Evolutionary conservation across 148 eudicot species (phyloP).

Genomic region (Euryodendron excelsum): DNA sequence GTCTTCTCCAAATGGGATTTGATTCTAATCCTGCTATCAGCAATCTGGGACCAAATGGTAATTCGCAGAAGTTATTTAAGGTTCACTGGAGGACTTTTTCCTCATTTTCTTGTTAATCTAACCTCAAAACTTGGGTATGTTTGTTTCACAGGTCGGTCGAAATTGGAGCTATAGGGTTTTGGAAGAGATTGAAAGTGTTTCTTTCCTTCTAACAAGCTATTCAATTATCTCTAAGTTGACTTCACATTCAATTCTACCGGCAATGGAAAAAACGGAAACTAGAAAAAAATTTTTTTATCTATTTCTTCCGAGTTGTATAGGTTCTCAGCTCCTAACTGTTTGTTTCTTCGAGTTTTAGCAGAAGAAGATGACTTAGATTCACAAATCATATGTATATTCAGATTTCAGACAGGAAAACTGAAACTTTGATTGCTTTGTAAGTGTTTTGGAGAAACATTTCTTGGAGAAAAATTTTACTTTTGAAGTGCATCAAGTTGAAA

Average conservation of each 20-base stretch:
- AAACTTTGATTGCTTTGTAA: constrained; percentile 14
- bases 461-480: neutral
- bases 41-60: constrained; percentile 79
- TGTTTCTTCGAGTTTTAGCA: constrained; percentile 84
- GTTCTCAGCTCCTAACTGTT: constrained; percentile 57
- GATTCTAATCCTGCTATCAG: constrained; percentile 50
- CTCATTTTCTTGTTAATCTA: neutral
- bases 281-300: no score
- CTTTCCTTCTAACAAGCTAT: constrained; percentile 22
- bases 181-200: constrained; percentile 7
- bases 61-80: neutral
- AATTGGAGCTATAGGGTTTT: constrained; percentile 54
- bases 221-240: constrained; percentile 34
- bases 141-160: constrained; percentile 53
- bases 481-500: neutral
- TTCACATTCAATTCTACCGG: constrained; percentile 26
- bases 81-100: neutral
- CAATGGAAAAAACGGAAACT: constrained; percentile 13
- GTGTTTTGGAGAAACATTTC: constrained; percentile 12
- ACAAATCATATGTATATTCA: constrained; percentile 42
- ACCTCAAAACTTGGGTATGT: neutral
- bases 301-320: constrained; percentile 63
- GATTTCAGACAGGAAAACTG: constrained; percentile 18
- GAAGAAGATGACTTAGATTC: constrained; percentile 56
- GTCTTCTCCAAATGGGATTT: constrained; percentile 85